Conservation (phyloP, 257 asterid species). For the Primulina huaijiensis region DNA sequence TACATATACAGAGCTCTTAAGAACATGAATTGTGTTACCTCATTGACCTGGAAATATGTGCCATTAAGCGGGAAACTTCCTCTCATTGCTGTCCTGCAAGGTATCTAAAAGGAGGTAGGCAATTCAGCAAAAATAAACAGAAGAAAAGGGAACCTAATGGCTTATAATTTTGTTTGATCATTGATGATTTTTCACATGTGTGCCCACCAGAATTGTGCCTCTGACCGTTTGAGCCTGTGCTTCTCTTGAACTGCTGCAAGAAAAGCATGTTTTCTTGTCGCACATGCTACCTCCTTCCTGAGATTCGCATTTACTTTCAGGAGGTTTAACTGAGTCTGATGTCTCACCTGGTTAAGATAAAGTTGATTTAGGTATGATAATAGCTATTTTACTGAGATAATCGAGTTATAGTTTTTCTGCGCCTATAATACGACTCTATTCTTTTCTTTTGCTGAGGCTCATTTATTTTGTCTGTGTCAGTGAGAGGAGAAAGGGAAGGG, state of each 20-base stretch:
- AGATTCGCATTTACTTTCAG: slow-evolving; percentile 54
- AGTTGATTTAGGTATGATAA: slow-evolving; percentile 6
- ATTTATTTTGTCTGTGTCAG: background rate
- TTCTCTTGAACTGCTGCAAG: slow-evolving; percentile 67
- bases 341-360: slow-evolving; percentile 70
- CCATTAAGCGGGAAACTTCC: slow-evolving; percentile 98
- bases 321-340: slow-evolving; percentile 66
- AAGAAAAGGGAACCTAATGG: slow-evolving; percentile 12
- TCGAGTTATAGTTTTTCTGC: background rate
- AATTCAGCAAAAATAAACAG: slow-evolving; percentile 19
- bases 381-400: slow-evolving; percentile 1
- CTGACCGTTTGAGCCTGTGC: slow-evolving; percentile 68
- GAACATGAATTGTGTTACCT: slow-evolving; percentile 44
- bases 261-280: slow-evolving; percentile 51
- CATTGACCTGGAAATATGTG: slow-evolving; percentile 95
- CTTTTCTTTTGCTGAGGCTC: slow-evolving; percentile 2
- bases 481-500: background rate
- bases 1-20: background rate
- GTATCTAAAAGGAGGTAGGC: slow-evolving; percentile 51
- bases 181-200: slow-evolving; percentile 15
- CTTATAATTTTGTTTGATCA: slow-evolving; percentile 16
- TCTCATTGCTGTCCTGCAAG: slow-evolving; percentile 95
- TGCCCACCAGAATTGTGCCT: slow-evolving; percentile 95
- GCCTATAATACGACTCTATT: background rate
- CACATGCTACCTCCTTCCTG: slow-evolving; percentile 52